A percentile compares a stretch with the other conserved stretches of the same genome.
Conservation (phyloP, 2,329 filamentous ascomycete genomes). For the Acrocalymma vagum region DNA sequence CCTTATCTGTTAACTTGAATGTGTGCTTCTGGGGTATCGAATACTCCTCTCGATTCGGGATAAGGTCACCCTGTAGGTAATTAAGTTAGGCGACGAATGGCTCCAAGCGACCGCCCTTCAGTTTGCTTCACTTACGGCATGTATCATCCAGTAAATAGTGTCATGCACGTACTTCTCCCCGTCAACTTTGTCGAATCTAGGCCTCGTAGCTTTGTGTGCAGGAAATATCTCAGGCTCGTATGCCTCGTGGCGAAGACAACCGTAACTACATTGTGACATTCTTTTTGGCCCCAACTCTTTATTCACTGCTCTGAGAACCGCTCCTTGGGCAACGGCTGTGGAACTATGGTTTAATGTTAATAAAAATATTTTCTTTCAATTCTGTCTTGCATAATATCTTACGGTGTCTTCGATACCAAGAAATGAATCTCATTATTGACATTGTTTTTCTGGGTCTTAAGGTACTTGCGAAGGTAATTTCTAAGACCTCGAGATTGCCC, state of each 20-base stretch:
- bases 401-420: constrained; percentile 13
- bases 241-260: constrained; percentile 19
- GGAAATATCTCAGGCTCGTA: too few relatives aligned
- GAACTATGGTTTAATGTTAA: constrained; percentile 16
- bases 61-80: constrained; percentile 4
- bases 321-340: constrained; percentile 39
- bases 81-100: too few relatives aligned
- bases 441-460: constrained; percentile 14
- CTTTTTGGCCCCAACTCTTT: constrained; percentile 34
- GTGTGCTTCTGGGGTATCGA: constrained; percentile 13
- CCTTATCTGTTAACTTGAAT: constrained; percentile 8
- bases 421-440: constrained; percentile 9
- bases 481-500: constrained; percentile 33
- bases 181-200: constrained; percentile 5
- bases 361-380: not conserved
- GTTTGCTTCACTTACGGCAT: too few relatives aligned
- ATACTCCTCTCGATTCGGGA: constrained; percentile 9
- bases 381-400: constrained; percentile 1
- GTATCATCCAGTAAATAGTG: constrained; percentile 8
- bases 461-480: constrained; percentile 27
- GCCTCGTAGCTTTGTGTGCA: constrained; percentile 3
- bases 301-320: constrained; percentile 37
- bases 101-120: too few relatives aligned
- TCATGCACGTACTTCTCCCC: constrained; percentile 9
- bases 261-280: constrained; percentile 37